A percentile compares a stretch with the other conserved stretches of the same genome.
These are phyloP conservation scores for Colletotrichum kahawae DNA, from an alignment of 2,329 filamentous ascomycete genomes.

Conservation along the genomic window DNA sequence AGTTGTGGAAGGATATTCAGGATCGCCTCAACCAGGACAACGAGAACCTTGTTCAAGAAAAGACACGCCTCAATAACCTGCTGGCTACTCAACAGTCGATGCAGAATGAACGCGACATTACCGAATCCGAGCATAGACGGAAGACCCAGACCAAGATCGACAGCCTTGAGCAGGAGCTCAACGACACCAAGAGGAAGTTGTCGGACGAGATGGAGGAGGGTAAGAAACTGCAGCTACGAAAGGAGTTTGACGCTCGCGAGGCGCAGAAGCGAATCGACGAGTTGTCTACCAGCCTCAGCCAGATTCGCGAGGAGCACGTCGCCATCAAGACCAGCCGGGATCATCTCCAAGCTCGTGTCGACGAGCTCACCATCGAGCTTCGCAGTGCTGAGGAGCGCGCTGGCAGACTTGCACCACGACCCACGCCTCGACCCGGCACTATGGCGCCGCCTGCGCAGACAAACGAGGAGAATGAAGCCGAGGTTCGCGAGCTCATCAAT, in stretches of 20 bases:
- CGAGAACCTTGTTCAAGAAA: constrained; percentile 82
- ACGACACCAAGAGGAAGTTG: constrained; percentile 80
- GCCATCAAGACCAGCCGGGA: constrained; percentile 87
- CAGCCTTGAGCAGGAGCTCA: constrained; percentile 78
- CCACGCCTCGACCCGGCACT: constrained; percentile 64
- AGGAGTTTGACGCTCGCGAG: constrained; percentile 90
- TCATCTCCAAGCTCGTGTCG: constrained; percentile 85
- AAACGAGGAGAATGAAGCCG: constrained; percentile 58
- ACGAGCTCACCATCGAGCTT: constrained; percentile 87
- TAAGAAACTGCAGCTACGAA: constrained; percentile 81
- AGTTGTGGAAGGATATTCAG: constrained; percentile 93
- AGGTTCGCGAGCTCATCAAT: constrained; percentile 79
- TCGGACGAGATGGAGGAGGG: constrained; percentile 82
- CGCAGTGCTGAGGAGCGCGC: constrained; percentile 88
- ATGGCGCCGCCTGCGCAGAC: constrained; percentile 46
- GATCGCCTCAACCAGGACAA: constrained; percentile 88
- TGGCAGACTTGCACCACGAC: constrained; percentile 80
- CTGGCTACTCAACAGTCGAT: constrained; percentile 86
- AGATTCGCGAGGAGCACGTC: constrained; percentile 85
- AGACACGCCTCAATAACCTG: constrained; percentile 80
- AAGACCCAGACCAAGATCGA: constrained; percentile 82
- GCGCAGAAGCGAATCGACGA: constrained; percentile 93
- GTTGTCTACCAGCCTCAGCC: constrained; percentile 77
- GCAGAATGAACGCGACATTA: constrained; percentile 88
- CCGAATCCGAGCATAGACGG: constrained; percentile 81